These are phyloP conservation scores for Fusarium hainanense DNA, from an alignment of 2,329 filamentous ascomycete genomes.

Conservation along the genomic window DNA sequence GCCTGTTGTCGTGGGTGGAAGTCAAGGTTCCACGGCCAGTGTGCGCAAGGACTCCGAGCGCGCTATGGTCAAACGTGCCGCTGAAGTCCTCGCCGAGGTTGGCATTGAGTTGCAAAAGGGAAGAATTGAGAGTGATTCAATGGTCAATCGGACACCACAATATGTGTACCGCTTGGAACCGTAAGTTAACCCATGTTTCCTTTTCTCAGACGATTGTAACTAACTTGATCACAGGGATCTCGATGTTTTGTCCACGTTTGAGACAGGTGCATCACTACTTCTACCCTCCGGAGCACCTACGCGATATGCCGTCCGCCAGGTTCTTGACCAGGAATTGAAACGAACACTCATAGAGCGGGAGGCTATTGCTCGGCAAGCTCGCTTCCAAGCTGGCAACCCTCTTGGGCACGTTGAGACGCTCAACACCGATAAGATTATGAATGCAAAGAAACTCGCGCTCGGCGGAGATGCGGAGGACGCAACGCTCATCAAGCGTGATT, in stretches of 20 bases:
- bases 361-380: constrained; percentile 72
- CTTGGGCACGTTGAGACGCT: constrained; percentile 34
- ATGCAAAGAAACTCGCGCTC: constrained; percentile 49
- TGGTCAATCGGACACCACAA: constrained; percentile 67
- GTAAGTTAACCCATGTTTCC: constrained; percentile 61
- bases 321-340: constrained; percentile 89
- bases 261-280: constrained; percentile 70
- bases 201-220: background rate
- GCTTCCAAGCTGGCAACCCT: constrained; percentile 65
- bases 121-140: constrained; percentile 76
- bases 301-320: constrained; percentile 92
- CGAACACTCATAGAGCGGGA: constrained; percentile 77
- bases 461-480: constrained; percentile 51
- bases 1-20: constrained; percentile 83
- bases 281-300: constrained; percentile 74
- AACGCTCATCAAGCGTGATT: constrained; percentile 75
- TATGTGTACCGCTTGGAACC: constrained; percentile 97
- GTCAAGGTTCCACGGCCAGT: constrained; percentile 76
- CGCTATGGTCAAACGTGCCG: constrained; percentile 80
- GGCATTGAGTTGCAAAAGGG: constrained; percentile 85
- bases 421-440: constrained; percentile 52
- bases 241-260: constrained; percentile 81
- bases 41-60: constrained; percentile 90
- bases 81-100: constrained; percentile 83
- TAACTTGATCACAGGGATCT: constrained; percentile 63